phyloP scores from a whole-genome alignment of 2,329 filamentous ascomycete species.

The Cyphellophora attinorum region DNA sequence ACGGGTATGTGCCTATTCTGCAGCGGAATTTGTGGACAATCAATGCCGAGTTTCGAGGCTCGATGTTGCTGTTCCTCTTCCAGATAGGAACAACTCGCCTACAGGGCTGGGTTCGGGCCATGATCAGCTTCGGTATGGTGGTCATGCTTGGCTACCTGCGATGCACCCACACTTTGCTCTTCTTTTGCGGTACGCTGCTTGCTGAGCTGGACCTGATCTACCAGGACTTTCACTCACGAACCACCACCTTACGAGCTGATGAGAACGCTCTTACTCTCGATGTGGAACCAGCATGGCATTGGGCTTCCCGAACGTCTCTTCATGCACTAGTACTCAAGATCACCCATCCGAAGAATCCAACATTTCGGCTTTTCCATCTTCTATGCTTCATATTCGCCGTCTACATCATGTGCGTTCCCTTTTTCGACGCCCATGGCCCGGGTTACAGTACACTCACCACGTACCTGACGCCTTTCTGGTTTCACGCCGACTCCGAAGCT shows the following conservation, averaged over 20 bases:
- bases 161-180: slow-evolving; percentile 8
- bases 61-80: slow-evolving; percentile 20
- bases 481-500: background rate
- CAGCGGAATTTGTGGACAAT: slow-evolving; percentile 39
- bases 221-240: background rate
- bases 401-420: slow-evolving; percentile 2
- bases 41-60: slow-evolving; percentile 35
- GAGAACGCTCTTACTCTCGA: no score
- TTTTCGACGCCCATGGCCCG: background rate
- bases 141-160: slow-evolving; percentile 4
- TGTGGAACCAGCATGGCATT: background rate
- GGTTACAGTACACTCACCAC: background rate
- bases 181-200: slow-evolving; percentile 12
- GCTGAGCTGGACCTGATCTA: slow-evolving; percentile 12
- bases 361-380: slow-evolving; percentile 4
- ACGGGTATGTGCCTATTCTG: slow-evolving; percentile 21
- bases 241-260: no score
- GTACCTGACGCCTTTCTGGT: background rate
- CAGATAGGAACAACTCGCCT: slow-evolving; percentile 11
- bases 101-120: slow-evolving; percentile 5
- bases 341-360: background rate
- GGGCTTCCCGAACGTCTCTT: background rate
- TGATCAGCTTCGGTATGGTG: slow-evolving; percentile 2
- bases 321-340: background rate
- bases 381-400: slow-evolving; percentile 5